Conservation (phyloP, 257 asterid species). For the Anisodus acutangulus region DNA sequence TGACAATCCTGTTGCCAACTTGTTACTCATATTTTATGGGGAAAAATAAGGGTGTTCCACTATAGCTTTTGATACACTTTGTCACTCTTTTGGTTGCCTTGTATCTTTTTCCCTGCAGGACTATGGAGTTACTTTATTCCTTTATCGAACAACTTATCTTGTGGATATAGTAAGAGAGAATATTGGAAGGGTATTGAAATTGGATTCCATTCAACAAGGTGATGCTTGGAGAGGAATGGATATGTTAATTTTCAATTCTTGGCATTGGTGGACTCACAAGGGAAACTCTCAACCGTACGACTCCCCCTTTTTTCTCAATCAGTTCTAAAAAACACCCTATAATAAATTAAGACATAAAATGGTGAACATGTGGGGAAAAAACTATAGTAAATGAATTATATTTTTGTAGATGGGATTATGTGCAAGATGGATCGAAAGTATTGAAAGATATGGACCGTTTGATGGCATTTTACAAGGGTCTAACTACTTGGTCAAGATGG, state of each 20-base stretch:
- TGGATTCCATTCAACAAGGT: constrained; percentile 68
- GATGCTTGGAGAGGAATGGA: constrained; percentile 83
- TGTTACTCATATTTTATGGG: not conserved
- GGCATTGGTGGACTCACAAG: constrained; percentile 96
- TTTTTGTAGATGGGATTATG: constrained; percentile 58
- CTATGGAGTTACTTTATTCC: constrained; percentile 58
- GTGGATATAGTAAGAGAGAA: constrained; percentile 65
- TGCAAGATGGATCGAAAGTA: constrained; percentile 57
- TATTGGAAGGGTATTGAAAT: constrained; percentile 62
- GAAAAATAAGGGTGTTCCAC: not conserved
- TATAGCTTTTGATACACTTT: not conserved
- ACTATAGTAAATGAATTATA: not conserved
- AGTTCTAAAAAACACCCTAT: not conserved
- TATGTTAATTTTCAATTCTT: constrained; percentile 69
- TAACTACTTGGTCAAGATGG: constrained; percentile 77
- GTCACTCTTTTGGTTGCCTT: not conserved
- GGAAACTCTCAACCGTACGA: constrained; percentile 66
- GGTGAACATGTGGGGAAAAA: not conserved
- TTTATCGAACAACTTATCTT: constrained; percentile 65
- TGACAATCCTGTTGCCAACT: not conserved
- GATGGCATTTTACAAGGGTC: constrained; percentile 62
- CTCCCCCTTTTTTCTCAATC: not conserved
- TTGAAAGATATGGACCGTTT: constrained; percentile 67
- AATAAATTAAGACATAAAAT: not conserved
- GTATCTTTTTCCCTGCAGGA: constrained; percentile 43